phyloP scores from a whole-genome alignment of 2,329 filamentous ascomycete species.

The Monosporascus sp. region DNA sequence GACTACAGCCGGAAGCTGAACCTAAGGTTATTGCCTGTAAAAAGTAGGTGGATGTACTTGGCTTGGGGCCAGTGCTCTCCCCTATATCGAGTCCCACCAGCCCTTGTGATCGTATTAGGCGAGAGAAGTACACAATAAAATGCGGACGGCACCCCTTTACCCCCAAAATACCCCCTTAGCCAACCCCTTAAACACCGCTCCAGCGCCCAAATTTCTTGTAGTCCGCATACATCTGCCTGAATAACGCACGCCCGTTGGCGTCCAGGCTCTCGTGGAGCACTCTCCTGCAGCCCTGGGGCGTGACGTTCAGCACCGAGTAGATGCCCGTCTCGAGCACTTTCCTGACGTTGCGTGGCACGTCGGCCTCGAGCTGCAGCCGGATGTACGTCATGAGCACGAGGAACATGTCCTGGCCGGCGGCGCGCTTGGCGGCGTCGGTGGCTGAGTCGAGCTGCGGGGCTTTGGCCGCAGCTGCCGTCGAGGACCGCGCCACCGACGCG shows the following conservation, averaged over 20 bases:
- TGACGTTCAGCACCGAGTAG: constrained; percentile 55
- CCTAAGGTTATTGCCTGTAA: background rate
- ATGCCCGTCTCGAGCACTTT: constrained; percentile 54
- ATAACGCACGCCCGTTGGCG: constrained; percentile 51
- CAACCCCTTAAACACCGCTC: constrained; percentile 46
- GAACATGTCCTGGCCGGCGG: constrained; percentile 58
- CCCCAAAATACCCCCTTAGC: background rate
- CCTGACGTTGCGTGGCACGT: constrained; percentile 43
- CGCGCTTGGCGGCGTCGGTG: constrained; percentile 55
- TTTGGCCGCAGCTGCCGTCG: constrained; percentile 32
- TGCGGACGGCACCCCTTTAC: background rate
- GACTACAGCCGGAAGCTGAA: background rate
- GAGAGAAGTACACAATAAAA: too few relatives aligned
- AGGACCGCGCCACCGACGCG: constrained; percentile 44
- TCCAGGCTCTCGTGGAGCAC: constrained; percentile 58
- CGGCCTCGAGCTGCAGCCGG: constrained; percentile 53
- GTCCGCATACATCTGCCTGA: constrained; percentile 52
- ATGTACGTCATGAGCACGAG: constrained; percentile 55
- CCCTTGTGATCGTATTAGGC: too few relatives aligned
- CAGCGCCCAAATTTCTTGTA: constrained; percentile 61
- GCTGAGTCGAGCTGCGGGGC: constrained; percentile 47
- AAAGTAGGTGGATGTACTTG: background rate
- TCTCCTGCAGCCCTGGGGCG: constrained; percentile 47
- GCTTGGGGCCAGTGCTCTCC: background rate
- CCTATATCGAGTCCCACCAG: too few relatives aligned